Evolutionary conservation across 805 yeast species (phyloP).

Genomic region (Candida palmyrensis): DNA sequence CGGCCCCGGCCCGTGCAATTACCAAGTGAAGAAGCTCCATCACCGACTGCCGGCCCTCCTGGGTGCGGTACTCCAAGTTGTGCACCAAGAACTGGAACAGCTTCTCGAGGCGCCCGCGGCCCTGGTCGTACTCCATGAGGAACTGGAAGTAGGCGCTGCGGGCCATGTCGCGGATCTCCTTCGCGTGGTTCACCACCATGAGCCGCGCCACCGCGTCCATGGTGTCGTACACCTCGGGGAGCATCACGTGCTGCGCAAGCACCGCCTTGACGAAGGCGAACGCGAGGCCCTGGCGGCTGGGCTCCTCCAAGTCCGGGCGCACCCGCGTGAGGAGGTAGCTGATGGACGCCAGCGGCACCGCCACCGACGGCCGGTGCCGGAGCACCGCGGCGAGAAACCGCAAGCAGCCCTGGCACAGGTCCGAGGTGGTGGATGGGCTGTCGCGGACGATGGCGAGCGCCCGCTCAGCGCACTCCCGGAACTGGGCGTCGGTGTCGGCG

Average conservation of each 20-base stretch:
- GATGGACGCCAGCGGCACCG: conserved; percentile 64
- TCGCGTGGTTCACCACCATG: conserved; percentile 85
- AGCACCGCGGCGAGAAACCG: conserved; percentile 68
- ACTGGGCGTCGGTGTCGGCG: conserved; percentile 43
- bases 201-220: conserved; percentile 77
- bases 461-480: conserved; percentile 56
- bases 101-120: conserved; percentile 75
- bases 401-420: conserved; percentile 74
- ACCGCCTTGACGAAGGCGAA: conserved; percentile 78
- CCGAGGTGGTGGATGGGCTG: conserved; percentile 72
- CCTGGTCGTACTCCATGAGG: conserved; percentile 91
- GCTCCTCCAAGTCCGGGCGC: conserved; percentile 86
- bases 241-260: conserved; percentile 63
- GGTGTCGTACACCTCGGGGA: conserved; percentile 87
- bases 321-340: conserved; percentile 68
- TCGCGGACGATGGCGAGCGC: conserved; percentile 63
- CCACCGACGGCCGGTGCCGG: conserved; percentile 61
- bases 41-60: conserved; percentile 82
- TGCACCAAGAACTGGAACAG: conserved; percentile 77
- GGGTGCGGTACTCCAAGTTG: conserved; percentile 79
- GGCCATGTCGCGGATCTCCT: conserved; percentile 77
- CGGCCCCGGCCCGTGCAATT: conserved; percentile 58
- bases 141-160: conserved; percentile 81
- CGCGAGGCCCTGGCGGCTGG: conserved; percentile 82
- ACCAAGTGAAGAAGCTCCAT: conserved; percentile 79